Evolutionary conservation across 345 rosid species (phyloP), one percentile per base, ranked within the genome.

Genomic region (Cochlearia excelsa): DNA sequence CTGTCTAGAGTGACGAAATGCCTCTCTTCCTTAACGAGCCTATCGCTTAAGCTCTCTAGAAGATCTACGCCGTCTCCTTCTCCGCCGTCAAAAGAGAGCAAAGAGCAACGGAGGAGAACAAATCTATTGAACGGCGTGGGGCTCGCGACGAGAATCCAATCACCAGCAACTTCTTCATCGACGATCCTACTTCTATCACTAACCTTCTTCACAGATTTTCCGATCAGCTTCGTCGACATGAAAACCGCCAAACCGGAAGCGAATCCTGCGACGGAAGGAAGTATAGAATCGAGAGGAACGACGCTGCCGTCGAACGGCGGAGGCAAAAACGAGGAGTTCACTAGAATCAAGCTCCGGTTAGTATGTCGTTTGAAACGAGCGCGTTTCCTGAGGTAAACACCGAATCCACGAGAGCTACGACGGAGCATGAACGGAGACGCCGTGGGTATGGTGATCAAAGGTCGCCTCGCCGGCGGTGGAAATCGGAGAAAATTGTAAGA

Each of bases 51-150:
- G 16, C 78, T 80, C 64, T 82, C 90, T 23, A 72, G 59, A 45
- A 16, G 23, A 16, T 16, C 23, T 16, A 16, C 23, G 23, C 80
- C 40, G 55, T 80, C 85, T 2, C 4, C 38, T 2, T 52, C 72
- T 28, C 10, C 34, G 34, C 30, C 51, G 43, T 61, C 54, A 39
- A 77, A 75, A 40, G 86, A 76, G 46, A 92, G 54, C 2, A 90
- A 84, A 7, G 94, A 88, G 78, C 98, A 92, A 0, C 98, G 84
- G 11, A 86, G 81, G 49, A 88, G 58, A 55, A 88, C 95, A 69
- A 86, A 92, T 40, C 95, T 85, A 52, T 84, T 92, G 70, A 92
- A 92, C 69, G 95, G 91, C 58, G 98, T 84, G 39, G 95, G 98
- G 28, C 78, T 80, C 45, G 90, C 74, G 78, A 86, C 78, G 2